phyloP scores from a whole-genome alignment of 345 rosid species.

The Gossypium australe region DNA sequence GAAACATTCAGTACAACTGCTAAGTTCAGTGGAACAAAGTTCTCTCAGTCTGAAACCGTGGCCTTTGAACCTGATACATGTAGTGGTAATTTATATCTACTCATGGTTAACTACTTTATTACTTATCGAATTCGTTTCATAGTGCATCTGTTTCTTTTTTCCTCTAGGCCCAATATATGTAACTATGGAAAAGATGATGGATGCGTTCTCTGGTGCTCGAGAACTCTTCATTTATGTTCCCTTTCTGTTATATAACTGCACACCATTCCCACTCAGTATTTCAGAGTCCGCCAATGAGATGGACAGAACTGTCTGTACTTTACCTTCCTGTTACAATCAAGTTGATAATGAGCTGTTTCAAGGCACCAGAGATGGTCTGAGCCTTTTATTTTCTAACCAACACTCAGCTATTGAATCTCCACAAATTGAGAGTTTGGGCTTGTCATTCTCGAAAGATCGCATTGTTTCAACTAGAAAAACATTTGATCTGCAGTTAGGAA shows the following conservation, averaged over 20 bases:
- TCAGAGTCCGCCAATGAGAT: slow-evolving; percentile 51
- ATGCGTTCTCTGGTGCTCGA: slow-evolving; percentile 81
- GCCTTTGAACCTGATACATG: slow-evolving; percentile 42
- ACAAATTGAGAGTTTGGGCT: slow-evolving; percentile 23
- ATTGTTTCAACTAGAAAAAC: slow-evolving; percentile 29
- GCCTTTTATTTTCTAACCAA: slow-evolving; percentile 51
- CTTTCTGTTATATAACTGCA: slow-evolving; percentile 72
- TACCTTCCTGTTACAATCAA: slow-evolving; percentile 74
- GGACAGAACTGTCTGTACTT: slow-evolving; percentile 38
- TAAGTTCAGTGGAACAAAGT: slow-evolving; percentile 66
- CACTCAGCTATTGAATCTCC: slow-evolving; percentile 30
- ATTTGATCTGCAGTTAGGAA: slow-evolving; percentile 23
- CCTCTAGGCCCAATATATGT: slow-evolving; percentile 57
- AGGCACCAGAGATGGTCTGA: slow-evolving; percentile 54
- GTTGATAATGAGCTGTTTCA: slow-evolving; percentile 46
- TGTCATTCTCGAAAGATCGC: slow-evolving; percentile 35
- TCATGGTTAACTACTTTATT: background rate
- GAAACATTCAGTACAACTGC: slow-evolving; percentile 64
- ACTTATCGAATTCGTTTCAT: slow-evolving; percentile 12
- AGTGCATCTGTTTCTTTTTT: slow-evolving; percentile 4
- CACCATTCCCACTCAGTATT: slow-evolving; percentile 65
- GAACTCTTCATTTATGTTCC: slow-evolving; percentile 76
- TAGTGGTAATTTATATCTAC: slow-evolving; percentile 39
- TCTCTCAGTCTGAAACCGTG: slow-evolving; percentile 58
- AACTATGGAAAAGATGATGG: slow-evolving; percentile 72